Base-by-base conservation (phyloP, 768 basidiomycete species). In the Phaffia tasmanica region DNA sequence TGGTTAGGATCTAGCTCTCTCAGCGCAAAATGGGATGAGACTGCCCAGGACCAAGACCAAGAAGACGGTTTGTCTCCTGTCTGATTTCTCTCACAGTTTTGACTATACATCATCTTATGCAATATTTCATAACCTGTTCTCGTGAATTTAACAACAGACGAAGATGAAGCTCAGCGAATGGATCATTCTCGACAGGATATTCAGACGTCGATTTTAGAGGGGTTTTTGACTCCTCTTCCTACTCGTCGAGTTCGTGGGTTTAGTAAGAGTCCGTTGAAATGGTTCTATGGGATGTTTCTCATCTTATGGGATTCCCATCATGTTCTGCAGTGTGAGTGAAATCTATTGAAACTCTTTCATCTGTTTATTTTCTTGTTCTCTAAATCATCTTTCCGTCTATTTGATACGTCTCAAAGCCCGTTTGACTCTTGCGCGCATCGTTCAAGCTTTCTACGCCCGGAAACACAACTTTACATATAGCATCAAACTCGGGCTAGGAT, bases 1-100 rank as follows among this genome's bases (percentile, higher is more conserved):
- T 67, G 66, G 66, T 50, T 67, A 15, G 66, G 30, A 16, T 60
- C 60, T n/a, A 57, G 55, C 56, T 57, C 61, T 18, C 42, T 67
- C n/a, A 32, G 61, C 9, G 54, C 66, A 1, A n/a, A 32, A 2
- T 67, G 66, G 66, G 66, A 67, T 42, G 66, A 67, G 46, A 62
- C 66, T 3, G 64, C 57, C 4, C 35, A 42, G 35, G 35, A 42
- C 11, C 57, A 51, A 3, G 50, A 65, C n/a, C 64, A 57, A 18
- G 32, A 48, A 7, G 58, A 50, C 8, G 59, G 59, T 61, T 25
- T 11, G 59, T 2, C 2, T 21, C 59, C 19, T 27, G 1, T 49
- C 27, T 29, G 2, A 6, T 19, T n/a, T n/a, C 25, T 30, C 62
- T 5, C 48, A 63, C 9, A 35, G 29, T 32, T 30, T 18, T 35